A percentile compares a stretch with the other conserved stretches of the same genome.
Evolutionary conservation across 805 yeast species (phyloP).

Genomic region (Komagataella phaffii): DNA sequence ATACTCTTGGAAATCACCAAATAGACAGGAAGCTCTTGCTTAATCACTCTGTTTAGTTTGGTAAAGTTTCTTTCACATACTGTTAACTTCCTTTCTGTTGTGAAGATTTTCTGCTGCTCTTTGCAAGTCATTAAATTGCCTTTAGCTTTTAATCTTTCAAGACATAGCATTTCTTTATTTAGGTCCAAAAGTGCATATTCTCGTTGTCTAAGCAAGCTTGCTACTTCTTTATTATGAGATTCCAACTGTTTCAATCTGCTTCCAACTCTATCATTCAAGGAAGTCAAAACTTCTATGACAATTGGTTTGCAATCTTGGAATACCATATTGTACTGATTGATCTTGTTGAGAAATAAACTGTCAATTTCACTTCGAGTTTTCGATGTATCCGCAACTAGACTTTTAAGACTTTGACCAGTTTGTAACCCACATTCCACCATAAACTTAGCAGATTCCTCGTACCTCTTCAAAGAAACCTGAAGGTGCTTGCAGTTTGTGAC

Average conservation of each 20-base stretch:
- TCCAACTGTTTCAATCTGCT: constrained; percentile 8
- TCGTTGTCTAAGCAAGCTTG: constrained; percentile 16
- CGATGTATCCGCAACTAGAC: not conserved
- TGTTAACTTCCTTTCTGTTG: constrained; percentile 16
- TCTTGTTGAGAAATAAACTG: not conserved
- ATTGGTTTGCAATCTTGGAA: constrained; percentile 3
- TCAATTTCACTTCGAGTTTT: not conserved
- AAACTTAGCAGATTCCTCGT: not conserved
- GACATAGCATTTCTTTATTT: constrained; percentile 17
- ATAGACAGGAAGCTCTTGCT: constrained; percentile 32
- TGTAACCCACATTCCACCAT: not conserved
- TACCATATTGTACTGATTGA: constrained; percentile 1
- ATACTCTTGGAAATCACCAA: constrained; percentile 18
- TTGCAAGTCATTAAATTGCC: constrained; percentile 21
- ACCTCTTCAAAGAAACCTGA: not conserved
- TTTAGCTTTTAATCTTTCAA: constrained; percentile 8
- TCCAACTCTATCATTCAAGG: constrained; percentile 11
- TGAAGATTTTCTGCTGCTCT: constrained; percentile 21
- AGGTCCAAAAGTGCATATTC: constrained; percentile 23
- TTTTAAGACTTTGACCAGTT: not conserved
- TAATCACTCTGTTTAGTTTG: constrained; percentile 22
- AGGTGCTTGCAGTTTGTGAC: not conserved
- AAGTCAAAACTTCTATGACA: constrained; percentile 12
- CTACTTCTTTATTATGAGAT: constrained; percentile 12
- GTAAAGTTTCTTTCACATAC: constrained; percentile 22